phyloP scores from a whole-genome alignment of 495 filamentous ascomycete genomes.

The Aspergillus egyptiacus region DNA sequence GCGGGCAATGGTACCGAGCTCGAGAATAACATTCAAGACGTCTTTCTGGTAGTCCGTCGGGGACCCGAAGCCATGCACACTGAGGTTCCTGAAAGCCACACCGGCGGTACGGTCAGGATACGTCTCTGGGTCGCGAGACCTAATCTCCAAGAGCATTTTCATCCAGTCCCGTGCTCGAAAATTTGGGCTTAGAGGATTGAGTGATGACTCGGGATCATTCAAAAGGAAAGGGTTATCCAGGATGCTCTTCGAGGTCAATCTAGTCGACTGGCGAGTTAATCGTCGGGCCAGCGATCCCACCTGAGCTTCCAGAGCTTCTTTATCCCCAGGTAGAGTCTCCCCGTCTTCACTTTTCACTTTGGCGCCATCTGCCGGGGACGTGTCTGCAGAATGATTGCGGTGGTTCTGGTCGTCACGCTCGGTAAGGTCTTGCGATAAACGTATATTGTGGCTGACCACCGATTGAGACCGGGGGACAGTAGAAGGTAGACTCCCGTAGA shows the following conservation, averaged over 20 bases:
- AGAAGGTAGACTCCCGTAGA: slow-evolving; percentile 11
- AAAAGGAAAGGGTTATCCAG: slow-evolving; percentile 16
- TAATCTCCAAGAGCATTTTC: slow-evolving; percentile 20
- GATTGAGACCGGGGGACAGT: slow-evolving; percentile 13
- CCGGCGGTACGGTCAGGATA: slow-evolving; percentile 28
- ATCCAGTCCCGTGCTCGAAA: slow-evolving; percentile 29
- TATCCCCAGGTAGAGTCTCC: slow-evolving; percentile 13
- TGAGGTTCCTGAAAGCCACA: slow-evolving; percentile 44
- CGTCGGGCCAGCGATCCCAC: slow-evolving; percentile 15
- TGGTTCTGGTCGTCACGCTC: neutral
- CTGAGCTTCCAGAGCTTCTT: slow-evolving; percentile 11
- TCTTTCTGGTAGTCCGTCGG: slow-evolving; percentile 48
- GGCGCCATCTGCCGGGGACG: neutral
- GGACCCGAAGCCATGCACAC: slow-evolving; percentile 45
- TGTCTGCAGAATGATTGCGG: neutral
- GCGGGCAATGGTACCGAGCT: slow-evolving; percentile 32
- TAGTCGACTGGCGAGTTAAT: slow-evolving; percentile 20
- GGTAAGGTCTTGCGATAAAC: neutral
- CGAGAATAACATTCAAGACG: slow-evolving; percentile 37
- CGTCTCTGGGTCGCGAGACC: slow-evolving; percentile 18
- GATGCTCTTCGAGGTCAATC: slow-evolving; percentile 14
- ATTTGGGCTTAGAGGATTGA: slow-evolving; percentile 25
- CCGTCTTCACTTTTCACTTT: slow-evolving; percentile 18
- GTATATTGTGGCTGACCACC: slow-evolving; percentile 21
- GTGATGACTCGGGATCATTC: slow-evolving; percentile 18